These are phyloP conservation scores for Copromyces sp. DNA, from an alignment of 495 filamentous ascomycete genomes.

Conservation along the genomic window DNA sequence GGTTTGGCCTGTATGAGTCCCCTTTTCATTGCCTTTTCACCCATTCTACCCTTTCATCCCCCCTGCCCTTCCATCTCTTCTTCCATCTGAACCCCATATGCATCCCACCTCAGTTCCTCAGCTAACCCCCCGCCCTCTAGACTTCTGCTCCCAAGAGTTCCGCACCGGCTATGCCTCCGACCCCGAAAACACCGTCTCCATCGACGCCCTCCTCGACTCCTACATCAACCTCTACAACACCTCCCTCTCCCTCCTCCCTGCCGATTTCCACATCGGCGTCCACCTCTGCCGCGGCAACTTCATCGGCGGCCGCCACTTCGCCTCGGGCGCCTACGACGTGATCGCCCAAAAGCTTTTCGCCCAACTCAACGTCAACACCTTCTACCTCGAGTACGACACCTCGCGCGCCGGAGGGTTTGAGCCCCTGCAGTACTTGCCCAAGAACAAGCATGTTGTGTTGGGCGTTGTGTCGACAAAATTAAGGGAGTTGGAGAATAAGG, in stretches of 20 bases:
- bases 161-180: slow-evolving; percentile 54
- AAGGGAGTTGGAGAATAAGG: slow-evolving; percentile 61
- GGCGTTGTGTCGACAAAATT: slow-evolving; percentile 69
- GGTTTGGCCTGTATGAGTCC: slow-evolving; percentile 57
- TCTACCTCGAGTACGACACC: slow-evolving; percentile 80
- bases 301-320: slow-evolving; percentile 66
- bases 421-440: slow-evolving; percentile 61
- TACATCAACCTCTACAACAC: slow-evolving; percentile 75
- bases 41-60: background rate
- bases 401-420: slow-evolving; percentile 67
- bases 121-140: slow-evolving; percentile 22
- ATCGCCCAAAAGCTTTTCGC: slow-evolving; percentile 74
- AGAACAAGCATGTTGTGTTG: slow-evolving; percentile 64
- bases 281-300: slow-evolving; percentile 80
- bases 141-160: slow-evolving; percentile 74
- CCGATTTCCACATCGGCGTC: slow-evolving; percentile 66
- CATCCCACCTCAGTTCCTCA: background rate
- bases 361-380: slow-evolving; percentile 64
- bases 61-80: background rate
- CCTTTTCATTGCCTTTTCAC: background rate
- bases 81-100: background rate
- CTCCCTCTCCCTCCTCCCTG: slow-evolving; percentile 49
- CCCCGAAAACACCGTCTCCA: slow-evolving; percentile 41
- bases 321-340: slow-evolving; percentile 68
- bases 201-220: slow-evolving; percentile 56